Conservation (phyloP, 2,329 filamentous ascomycete genomes). For the Fusarium temperatum region DNA sequence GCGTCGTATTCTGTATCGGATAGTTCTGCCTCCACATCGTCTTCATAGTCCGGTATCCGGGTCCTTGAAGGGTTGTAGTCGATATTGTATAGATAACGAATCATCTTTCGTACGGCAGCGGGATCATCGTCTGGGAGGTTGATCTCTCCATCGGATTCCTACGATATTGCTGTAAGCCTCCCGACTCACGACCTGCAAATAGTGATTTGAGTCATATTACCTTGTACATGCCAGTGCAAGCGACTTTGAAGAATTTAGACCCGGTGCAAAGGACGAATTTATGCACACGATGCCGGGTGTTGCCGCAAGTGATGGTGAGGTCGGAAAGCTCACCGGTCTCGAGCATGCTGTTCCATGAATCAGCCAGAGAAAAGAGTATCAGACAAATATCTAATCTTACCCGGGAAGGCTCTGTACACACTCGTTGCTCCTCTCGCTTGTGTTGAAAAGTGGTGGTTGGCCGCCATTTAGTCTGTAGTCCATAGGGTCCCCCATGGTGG, state of each 20-base stretch:
- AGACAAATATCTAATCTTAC: no score
- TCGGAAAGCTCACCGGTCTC: background rate
- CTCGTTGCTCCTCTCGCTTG: background rate
- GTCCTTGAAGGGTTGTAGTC: background rate
- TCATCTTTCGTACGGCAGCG: background rate
- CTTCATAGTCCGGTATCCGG: no score
- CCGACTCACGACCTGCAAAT: no score
- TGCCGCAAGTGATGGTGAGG: conserved; percentile 1
- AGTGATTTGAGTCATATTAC: no score
- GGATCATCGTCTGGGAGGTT: conserved; percentile 6
- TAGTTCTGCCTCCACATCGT: background rate
- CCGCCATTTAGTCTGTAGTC: rapidly evolving
- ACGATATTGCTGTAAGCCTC: no score
- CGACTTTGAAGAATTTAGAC: conserved; percentile 2
- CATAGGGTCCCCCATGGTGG: background rate
- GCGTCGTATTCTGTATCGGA: background rate
- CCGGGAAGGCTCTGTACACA: no score
- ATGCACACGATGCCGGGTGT: background rate
- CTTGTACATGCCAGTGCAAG: no score
- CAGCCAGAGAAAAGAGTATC: no score
- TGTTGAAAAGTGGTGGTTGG: background rate
- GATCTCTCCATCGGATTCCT: background rate
- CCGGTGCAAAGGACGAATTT: background rate
- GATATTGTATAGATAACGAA: conserved; percentile 5
- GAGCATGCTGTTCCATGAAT: background rate